Conservation (phyloP, 2,329 filamentous ascomycete species). For the Xylariaceae sp. region DNA sequence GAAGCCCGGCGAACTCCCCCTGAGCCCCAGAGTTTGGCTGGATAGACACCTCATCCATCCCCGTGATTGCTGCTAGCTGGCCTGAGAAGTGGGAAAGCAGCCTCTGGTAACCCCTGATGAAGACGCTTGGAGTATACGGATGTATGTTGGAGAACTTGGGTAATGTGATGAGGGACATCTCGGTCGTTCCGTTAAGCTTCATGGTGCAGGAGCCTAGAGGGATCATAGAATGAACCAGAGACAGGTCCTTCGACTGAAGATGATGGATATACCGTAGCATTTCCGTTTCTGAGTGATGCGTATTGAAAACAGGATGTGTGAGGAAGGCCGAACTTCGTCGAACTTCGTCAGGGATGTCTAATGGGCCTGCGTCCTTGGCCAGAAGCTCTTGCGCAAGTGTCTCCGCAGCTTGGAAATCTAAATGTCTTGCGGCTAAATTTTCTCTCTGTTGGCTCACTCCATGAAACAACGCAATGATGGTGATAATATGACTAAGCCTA, state of each 20-base stretch:
- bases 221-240: constrained; percentile 96
- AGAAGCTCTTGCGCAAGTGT: constrained; percentile 44
- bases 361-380: constrained; percentile 40
- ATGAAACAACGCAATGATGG: constrained; percentile 36
- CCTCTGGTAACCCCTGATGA: constrained; percentile 70
- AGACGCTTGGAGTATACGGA: constrained; percentile 73
- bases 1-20: constrained; percentile 90
- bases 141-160: constrained; percentile 80
- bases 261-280: constrained; percentile 93
- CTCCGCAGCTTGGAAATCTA: neutral
- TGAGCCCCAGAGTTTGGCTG: constrained; percentile 97
- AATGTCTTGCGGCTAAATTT: too few species aligned
- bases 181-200: constrained; percentile 94
- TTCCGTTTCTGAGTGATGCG: constrained; percentile 93
- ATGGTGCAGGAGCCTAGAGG: constrained; percentile 96
- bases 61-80: constrained; percentile 83
- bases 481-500: constrained; percentile 57
- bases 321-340: constrained; percentile 78
- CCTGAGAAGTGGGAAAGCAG: constrained; percentile 76
- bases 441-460: constrained; percentile 8
- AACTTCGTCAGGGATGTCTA: constrained; percentile 64
- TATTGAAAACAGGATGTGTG: constrained; percentile 93
- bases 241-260: constrained; percentile 92
- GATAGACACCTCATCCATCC: constrained; percentile 86
- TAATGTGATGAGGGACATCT: constrained; percentile 88